Conservation (phyloP, 768 basidiomycete species). For the Strobilomyces echinocephalus region DNA sequence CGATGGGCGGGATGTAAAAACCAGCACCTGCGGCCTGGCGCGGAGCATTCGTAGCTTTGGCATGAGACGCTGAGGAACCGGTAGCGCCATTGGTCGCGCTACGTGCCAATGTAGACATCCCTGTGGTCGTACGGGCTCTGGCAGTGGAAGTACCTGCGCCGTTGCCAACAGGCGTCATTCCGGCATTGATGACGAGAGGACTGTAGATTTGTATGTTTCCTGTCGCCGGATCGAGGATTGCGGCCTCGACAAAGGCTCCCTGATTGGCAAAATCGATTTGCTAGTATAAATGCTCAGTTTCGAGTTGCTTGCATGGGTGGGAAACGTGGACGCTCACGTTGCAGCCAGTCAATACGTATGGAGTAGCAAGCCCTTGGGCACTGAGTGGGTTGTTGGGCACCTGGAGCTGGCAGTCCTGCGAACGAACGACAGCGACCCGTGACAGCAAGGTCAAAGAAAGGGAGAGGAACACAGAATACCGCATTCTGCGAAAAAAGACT, state of each 20-base stretch:
- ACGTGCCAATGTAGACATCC: neutral
- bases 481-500: slow-evolving; percentile 9
- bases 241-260: slow-evolving; percentile 25
- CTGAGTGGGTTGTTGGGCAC: slow-evolving; percentile 21
- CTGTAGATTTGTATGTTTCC: slow-evolving; percentile 25
- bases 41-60: neutral
- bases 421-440: slow-evolving; percentile 9
- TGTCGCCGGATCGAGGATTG: slow-evolving; percentile 27
- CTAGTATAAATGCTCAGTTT: slow-evolving; percentile 3
- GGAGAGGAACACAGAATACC: neutral
- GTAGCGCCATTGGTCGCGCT: neutral
- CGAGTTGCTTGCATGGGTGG: neutral
- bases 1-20: slow-evolving; percentile 19
- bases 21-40: slow-evolving; percentile 17
- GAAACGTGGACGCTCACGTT: slow-evolving; percentile 13
- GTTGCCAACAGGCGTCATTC: slow-evolving; percentile 20
- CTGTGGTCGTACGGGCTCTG: neutral
- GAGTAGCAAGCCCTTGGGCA: slow-evolving; percentile 25
- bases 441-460: slow-evolving; percentile 16
- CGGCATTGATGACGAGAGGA: slow-evolving; percentile 28
- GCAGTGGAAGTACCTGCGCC: neutral
- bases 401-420: slow-evolving; percentile 22
- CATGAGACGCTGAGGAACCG: neutral
- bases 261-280: slow-evolving; percentile 26
- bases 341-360: slow-evolving; percentile 25